phyloP scores from a whole-genome alignment of 2,329 filamentous ascomycete species.

The Talaromyces sp. region DNA sequence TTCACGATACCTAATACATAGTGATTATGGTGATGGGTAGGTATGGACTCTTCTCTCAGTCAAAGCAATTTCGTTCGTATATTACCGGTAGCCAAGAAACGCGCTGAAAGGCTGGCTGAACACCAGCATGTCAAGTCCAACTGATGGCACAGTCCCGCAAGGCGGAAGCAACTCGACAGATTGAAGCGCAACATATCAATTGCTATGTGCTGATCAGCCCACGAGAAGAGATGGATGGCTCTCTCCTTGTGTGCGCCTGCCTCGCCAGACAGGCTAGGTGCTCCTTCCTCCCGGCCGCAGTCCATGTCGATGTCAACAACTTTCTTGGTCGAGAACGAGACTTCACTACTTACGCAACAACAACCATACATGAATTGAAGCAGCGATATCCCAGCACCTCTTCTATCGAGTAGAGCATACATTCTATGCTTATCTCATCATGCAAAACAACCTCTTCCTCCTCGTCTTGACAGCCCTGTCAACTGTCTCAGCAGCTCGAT shows the following conservation, averaged over 20 bases:
- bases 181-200: background rate
- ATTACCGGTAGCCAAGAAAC: background rate
- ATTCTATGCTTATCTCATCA: constrained; percentile 5
- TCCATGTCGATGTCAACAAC: background rate
- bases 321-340: background rate
- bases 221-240: background rate
- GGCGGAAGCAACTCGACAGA: background rate
- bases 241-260: background rate
- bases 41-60: background rate
- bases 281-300: background rate
- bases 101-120: background rate
- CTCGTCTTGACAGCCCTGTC: background rate
- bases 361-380: background rate
- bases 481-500: background rate
- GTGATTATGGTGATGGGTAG: background rate
- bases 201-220: too few species aligned
- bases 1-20: too few species aligned
- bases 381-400: background rate
- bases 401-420: background rate
- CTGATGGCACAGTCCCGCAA: background rate
- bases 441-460: constrained; percentile 5
- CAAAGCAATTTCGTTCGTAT: background rate
- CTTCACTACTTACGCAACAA: background rate
- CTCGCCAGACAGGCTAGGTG: background rate
- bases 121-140: background rate